Conservation (phyloP, 352 stramenopile genomes). For the Pythium plurisporium region DNA sequence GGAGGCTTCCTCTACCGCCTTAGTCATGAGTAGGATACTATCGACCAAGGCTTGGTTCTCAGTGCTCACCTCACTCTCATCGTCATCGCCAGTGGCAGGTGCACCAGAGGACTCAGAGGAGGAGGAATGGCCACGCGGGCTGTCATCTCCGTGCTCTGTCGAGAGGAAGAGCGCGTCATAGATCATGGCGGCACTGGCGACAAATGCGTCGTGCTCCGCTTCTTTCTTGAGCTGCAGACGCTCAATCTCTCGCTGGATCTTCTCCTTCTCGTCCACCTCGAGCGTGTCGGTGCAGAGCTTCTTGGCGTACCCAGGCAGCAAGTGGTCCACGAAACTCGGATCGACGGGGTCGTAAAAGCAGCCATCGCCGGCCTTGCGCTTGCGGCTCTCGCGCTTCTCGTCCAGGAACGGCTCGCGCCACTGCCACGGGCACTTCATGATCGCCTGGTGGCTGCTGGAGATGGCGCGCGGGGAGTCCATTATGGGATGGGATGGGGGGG, state of each 20-base stretch:
- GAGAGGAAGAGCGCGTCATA: slow-evolving; percentile 31
- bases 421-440: slow-evolving; percentile 88
- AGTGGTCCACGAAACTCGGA: slow-evolving; percentile 79
- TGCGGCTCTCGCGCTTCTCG: slow-evolving; percentile 75
- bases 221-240: slow-evolving; percentile 73
- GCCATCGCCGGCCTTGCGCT: slow-evolving; percentile 79
- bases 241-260: slow-evolving; percentile 81
- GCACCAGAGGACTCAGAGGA: background rate
- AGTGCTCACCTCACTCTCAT: slow-evolving; percentile 32
- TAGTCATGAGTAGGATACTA: slow-evolving; percentile 75
- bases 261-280: slow-evolving; percentile 75
- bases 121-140: slow-evolving; percentile 11
- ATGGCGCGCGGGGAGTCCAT: slow-evolving; percentile 56
- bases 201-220: slow-evolving; percentile 28
- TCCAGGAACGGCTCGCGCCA: slow-evolving; percentile 84
- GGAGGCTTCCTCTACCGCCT: slow-evolving; percentile 58
- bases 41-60: slow-evolving; percentile 72
- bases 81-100: slow-evolving; percentile 13
- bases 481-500: background rate
- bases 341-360: slow-evolving; percentile 85
- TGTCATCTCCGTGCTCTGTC: slow-evolving; percentile 19
- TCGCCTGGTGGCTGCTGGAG: slow-evolving; percentile 63
- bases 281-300: slow-evolving; percentile 68
- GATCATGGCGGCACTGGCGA: slow-evolving; percentile 21
- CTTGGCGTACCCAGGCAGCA: slow-evolving; percentile 73